Conservation (phyloP, 2,329 filamentous ascomycete genomes). For the Aureobasidium namibiae region DNA sequence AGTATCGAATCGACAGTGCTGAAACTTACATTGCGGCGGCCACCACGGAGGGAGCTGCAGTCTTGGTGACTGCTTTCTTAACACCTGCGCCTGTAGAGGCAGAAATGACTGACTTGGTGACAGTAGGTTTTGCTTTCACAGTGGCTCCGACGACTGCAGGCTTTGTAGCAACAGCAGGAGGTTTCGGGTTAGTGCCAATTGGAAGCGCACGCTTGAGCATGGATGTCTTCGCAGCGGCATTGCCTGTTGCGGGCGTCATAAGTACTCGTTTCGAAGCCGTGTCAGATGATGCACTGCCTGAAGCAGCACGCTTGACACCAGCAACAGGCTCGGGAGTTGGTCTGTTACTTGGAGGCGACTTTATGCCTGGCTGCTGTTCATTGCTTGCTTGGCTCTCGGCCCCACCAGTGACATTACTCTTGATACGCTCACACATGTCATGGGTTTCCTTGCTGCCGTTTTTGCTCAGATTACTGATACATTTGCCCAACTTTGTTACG, state of each 20-base stretch:
- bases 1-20: neutral
- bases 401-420: constrained; percentile 32
- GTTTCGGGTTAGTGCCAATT: constrained; percentile 33
- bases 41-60: constrained; percentile 15
- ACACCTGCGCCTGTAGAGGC: constrained; percentile 15
- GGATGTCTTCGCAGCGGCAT: constrained; percentile 31
- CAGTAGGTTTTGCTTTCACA: constrained; percentile 18
- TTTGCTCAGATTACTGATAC: constrained; percentile 55
- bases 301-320: constrained; percentile 26
- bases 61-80: constrained; percentile 22
- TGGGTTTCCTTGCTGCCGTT: constrained; percentile 59
- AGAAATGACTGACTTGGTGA: constrained; percentile 16
- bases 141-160: constrained; percentile 19
- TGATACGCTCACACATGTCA: constrained; percentile 50
- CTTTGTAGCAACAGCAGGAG: constrained; percentile 22
- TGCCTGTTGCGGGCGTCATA: constrained; percentile 1
- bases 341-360: constrained; percentile 10
- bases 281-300: constrained; percentile 12
- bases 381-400: constrained; percentile 24
- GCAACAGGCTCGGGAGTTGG: constrained; percentile 20
- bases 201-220: constrained; percentile 40
- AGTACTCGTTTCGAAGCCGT: constrained; percentile 27
- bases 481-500: constrained; percentile 57
- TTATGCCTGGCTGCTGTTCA: neutral
- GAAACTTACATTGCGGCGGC: constrained; percentile 12